Conservation (phyloP, 192 early-diverging fungal genomes). For the Entomortierella beljakovae region DNA sequence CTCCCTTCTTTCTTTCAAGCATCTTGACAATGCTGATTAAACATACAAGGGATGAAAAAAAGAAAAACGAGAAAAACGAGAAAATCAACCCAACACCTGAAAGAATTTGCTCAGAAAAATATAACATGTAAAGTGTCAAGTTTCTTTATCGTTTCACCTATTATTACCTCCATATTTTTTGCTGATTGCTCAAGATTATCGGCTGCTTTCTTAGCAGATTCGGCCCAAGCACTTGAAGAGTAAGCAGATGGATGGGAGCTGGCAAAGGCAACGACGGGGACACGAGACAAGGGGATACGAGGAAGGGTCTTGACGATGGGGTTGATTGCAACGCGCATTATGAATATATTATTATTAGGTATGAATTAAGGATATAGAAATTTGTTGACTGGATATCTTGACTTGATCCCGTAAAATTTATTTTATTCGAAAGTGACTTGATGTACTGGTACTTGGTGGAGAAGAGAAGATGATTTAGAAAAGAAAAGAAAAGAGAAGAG, state of each 20-base stretch:
- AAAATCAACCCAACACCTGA: neutral
- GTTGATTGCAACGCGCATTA: constrained; percentile 38
- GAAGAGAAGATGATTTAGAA: neutral
- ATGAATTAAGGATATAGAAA: neutral
- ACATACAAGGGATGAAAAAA: no score
- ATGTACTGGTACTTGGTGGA: neutral
- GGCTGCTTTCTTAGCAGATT: constrained; percentile 34
- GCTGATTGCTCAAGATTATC: constrained; percentile 42
- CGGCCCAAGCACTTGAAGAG: constrained; percentile 50
- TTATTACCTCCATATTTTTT: constrained; percentile 39
- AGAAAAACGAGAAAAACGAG: no score
- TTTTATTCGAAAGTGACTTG: no score
- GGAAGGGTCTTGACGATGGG: constrained; percentile 40
- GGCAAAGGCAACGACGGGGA: constrained; percentile 51
- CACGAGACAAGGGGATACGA: constrained; percentile 48
- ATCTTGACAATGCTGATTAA: no score
- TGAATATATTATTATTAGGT: constrained; percentile 4
- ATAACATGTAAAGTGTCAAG: neutral
- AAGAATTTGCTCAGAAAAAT: no score
- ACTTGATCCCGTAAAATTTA: neutral
- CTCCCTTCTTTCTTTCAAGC: no score
- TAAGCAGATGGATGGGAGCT: constrained; percentile 47
- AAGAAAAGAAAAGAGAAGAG: constrained; percentile 1
- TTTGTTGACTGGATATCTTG: neutral
- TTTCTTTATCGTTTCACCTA: neutral